These are phyloP conservation scores for Spatholobus suberectus DNA, from an alignment of 306 rosid genomes.

Conservation along the genomic window DNA sequence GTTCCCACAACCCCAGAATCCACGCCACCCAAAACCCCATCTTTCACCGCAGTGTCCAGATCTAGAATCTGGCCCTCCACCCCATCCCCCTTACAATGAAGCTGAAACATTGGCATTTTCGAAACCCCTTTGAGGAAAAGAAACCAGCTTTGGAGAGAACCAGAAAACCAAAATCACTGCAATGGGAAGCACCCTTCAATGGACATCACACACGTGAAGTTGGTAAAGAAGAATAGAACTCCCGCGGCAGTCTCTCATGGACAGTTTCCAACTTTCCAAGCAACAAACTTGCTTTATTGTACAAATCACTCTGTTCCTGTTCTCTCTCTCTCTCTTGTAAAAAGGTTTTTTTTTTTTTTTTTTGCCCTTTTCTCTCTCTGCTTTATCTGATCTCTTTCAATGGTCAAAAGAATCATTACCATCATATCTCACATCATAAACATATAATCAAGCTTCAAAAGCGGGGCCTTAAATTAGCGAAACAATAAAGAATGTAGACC, in stretches of 20 bases:
- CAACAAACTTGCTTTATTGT: constrained; percentile 11
- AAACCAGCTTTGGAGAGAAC: background rate
- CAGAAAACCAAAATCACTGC: background rate
- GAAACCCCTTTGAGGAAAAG: constrained; percentile 14
- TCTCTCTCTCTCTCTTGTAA: background rate
- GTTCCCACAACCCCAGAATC: constrained; percentile 49
- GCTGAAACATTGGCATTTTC: constrained; percentile 63
- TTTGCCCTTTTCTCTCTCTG: background rate
- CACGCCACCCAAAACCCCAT: constrained; percentile 61
- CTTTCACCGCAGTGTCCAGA: constrained; percentile 74
- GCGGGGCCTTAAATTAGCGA: background rate
- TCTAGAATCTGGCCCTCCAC: constrained; percentile 68
- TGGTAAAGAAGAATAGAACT: background rate
- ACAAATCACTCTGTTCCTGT: background rate
- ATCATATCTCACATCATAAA: constrained; percentile 8
- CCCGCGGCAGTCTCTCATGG: background rate
- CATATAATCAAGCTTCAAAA: background rate
- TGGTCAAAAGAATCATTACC: constrained; percentile 20
- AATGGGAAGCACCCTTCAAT: background rate
- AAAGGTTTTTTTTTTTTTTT: background rate
- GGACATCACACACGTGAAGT: background rate
- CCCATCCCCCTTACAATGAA: constrained; percentile 48
- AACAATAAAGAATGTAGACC: background rate
- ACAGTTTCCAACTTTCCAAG: background rate
- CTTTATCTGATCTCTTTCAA: background rate